Base-by-base conservation (phyloP, 305 asterid species). In the Galium porrigens region DNA sequence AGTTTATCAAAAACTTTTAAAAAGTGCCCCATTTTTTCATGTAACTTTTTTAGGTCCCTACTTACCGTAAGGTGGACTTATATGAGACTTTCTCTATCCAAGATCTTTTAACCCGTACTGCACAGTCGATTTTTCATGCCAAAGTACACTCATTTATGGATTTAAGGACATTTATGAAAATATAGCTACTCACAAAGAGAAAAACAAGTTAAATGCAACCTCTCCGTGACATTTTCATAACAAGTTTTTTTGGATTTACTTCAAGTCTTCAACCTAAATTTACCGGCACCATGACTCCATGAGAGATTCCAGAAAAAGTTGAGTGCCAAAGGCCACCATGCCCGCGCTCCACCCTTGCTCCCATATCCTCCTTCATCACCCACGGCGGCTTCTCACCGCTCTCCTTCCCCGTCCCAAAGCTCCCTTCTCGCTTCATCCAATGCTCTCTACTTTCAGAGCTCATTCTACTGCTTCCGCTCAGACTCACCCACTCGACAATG, bases 321-420 rank as follows among this genome's bases (percentile, higher is more conserved):
- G 51, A 46, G 20, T 15, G 52, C 52, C 0, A 61, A 61, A 25
- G 32, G 75, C 73, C 69, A 85, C 84, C 66, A 85, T 84, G 95
- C 79, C 85, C 6, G 84, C 80, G 20, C 77, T 84, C 58, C 51
- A 67, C 83, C 77, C 81, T 75, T 81, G 87, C 72, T 72, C 70
- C 83, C 82, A 82, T 77, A 76, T 76, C 86, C 76, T 70, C 84
- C 83, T 64, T 77, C 81, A 57, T 57, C 62, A 41, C 14, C 46
- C 70, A 69, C 68, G 54, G 80, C 74, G 72, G 46, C 79, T 81
- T 59, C 46, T 77, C 68, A 76, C 81, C 67, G 71, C 77, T 12
- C 73, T 81, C 64, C 78, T 80, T 61, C 82, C 83, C 62, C 80
- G 78, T 54, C 81, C 83, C 74, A 82, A 79, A 64, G 77, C 75